Percentiles rank a stretch among this genome's conserved stretches.
phyloP scores from a whole-genome alignment of 2,329 filamentous ascomycete genomes.

The Bimuria novae-zelandiae region DNA sequence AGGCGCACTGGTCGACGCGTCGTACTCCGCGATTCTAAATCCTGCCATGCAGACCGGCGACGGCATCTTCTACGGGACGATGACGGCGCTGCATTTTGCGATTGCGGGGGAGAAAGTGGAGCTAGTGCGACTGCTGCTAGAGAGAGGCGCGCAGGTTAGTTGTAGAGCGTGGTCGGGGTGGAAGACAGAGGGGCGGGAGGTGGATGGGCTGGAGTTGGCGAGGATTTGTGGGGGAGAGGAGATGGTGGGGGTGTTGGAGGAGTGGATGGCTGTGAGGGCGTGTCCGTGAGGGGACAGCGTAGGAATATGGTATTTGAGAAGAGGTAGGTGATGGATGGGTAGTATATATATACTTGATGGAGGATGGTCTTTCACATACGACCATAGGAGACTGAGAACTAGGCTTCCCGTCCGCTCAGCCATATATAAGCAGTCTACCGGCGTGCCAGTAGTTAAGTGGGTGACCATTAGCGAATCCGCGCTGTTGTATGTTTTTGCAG shows the following conservation, averaged over 20 bases:
- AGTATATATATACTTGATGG: too few species aligned
- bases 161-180: background rate
- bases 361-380: too few species aligned
- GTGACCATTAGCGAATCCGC: too few species aligned
- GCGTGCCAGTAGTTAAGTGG: too few species aligned
- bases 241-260: background rate
- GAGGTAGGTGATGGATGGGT: too few species aligned
- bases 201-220: background rate
- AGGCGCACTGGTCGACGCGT: background rate
- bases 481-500: too few species aligned
- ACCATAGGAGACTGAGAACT: too few species aligned
- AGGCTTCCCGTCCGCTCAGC: too few species aligned
- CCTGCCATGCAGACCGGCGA: background rate
- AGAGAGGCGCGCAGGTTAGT: background rate
- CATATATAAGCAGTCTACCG: too few species aligned
- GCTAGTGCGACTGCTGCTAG: background rate
- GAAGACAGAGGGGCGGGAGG: background rate
- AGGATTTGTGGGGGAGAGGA: background rate
- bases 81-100: background rate
- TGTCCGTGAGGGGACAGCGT: too few species aligned
- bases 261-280: too few species aligned
- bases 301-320: too few species aligned
- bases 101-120: background rate
- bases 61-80: background rate
- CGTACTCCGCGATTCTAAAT: background rate